These are phyloP conservation scores for Colletotrichum brevisporum DNA, from an alignment of 2,329 filamentous ascomycete genomes.

Conservation along the genomic window DNA sequence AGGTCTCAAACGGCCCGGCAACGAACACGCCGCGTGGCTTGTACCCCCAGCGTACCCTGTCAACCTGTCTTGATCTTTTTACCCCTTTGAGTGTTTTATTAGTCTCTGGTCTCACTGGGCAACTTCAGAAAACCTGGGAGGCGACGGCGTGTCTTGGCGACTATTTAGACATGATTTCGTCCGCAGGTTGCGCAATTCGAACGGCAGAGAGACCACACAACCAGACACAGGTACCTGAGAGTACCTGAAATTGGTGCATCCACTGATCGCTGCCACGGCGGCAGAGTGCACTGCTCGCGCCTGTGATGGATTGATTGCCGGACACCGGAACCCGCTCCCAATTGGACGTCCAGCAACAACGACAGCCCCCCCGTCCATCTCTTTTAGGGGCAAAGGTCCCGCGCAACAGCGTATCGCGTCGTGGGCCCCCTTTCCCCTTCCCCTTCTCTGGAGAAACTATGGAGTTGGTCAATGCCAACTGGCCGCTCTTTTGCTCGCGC, in stretches of 20 bases:
- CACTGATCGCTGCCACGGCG: constrained; percentile 32
- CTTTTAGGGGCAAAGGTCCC: background rate
- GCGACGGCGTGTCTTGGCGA: constrained; percentile 1
- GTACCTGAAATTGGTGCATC: constrained; percentile 27
- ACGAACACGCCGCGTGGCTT: constrained; percentile 6
- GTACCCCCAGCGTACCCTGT: too few relatives aligned
- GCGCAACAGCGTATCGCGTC: too few relatives aligned
- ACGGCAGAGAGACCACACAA: too few relatives aligned
- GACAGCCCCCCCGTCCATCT: background rate
- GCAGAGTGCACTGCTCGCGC: constrained; percentile 5
- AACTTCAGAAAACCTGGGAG: background rate
- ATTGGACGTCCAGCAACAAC: background rate
- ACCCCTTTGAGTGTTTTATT: background rate
- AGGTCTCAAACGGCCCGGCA: constrained; percentile 18
- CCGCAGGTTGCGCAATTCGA: background rate
- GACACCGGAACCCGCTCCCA: constrained; percentile 9
- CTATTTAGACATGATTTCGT: too few relatives aligned
- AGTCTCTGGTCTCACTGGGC: constrained; percentile 11
- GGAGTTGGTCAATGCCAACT: too few relatives aligned
- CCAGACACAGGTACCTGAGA: background rate
- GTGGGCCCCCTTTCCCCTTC: too few relatives aligned
- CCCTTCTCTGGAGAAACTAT: too few relatives aligned
- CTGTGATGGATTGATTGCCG: constrained; percentile 36
- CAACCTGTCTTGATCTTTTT: background rate
- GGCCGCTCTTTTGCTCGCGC: too few relatives aligned